phyloP scores from a whole-genome alignment of 1,284 basidiomycete genomes.

The Cystobasidiaceae sp. region DNA sequence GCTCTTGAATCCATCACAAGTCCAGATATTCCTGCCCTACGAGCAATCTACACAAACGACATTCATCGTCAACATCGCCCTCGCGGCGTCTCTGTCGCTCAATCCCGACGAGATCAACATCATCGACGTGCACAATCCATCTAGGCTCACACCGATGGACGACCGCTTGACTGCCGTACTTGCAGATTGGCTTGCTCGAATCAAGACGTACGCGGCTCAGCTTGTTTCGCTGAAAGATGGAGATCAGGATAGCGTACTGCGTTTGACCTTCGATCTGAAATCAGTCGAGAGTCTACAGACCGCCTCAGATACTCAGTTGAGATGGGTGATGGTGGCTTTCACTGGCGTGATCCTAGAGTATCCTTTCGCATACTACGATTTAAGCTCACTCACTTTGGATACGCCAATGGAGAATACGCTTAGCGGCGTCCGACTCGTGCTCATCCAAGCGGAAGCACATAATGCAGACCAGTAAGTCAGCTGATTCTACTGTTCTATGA shows the following conservation, averaged over 20 bases:
- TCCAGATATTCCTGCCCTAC: not conserved
- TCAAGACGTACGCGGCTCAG: not conserved
- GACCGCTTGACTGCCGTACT: too few species aligned
- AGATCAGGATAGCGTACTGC: not conserved
- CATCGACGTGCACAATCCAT: too few species aligned
- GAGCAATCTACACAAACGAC: not conserved
- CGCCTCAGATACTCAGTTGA: not conserved
- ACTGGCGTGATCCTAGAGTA: constrained; percentile 18
- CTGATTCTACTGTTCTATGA: not conserved
- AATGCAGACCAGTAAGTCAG: too few species aligned
- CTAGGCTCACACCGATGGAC: too few species aligned
- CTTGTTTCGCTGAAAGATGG: not conserved
- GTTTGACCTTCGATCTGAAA: too few species aligned
- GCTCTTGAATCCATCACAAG: not conserved
- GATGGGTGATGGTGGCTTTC: not conserved
- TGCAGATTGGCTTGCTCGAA: not conserved
- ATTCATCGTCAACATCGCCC: constrained; percentile 5
- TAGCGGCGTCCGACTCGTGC: too few species aligned
- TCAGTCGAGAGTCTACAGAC: not conserved
- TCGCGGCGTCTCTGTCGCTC: too few species aligned
- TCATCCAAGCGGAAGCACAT: too few species aligned
- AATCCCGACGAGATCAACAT: too few species aligned
- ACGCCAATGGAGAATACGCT: too few species aligned
- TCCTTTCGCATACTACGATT: constrained; percentile 21
- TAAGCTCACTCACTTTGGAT: too few species aligned